Base-by-base conservation (phyloP, 2,329 filamentous ascomycete genomes). In the Hawksworthiomyces lignivorus region DNA sequence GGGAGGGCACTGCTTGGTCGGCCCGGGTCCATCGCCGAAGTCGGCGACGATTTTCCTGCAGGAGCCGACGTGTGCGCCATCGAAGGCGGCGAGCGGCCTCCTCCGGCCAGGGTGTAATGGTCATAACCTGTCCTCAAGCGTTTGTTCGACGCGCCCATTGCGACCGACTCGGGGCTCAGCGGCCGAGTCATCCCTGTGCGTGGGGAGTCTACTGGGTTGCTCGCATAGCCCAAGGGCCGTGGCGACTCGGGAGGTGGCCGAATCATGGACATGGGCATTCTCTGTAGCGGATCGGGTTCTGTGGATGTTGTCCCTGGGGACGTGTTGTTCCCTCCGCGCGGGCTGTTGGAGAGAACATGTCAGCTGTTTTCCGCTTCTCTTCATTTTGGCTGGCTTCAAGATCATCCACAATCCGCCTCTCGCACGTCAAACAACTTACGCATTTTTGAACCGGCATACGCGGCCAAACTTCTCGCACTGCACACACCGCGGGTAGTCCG, bases 381-480 rank as follows among this genome's bases (percentile, higher is more conserved):
- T n/a, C n/a, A n/a, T n/a, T n/a, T n/a, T n/a, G n/a, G n/a, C n/a
- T n/a, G n/a, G n/a, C n/a, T n/a, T n/a, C n/a, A n/a, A n/a, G n/a
- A n/a, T n/a, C n/a, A n/a, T n/a, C n/a, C n/a, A n/a, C n/a, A n/a
- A n/a, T n/a, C n/a, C n/a, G n/a, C n/a, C n/a, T n/a, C n/a, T 26
- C 24, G 2, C 8, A 2, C 12, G 24, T 8, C 24, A 8, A 12
- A 26, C 8, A 19, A 81, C 82, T 77, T 67, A 90, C 84, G 85
- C 85, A 63, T 84, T 86, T 63, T 87, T 85, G 56, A 87, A 88
- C 62, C 82, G 82, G 74, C 89, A 95, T 15, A 83, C 71, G 36
- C 87, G 76, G 43, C 88, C 87, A 56, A 90, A 90, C 65, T 94
- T 95, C 58, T 92, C 84, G 60, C 89, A 96, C 63, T 95, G 88